Evolutionary conservation across 177 flowering plant genomes (phyloP), one percentile per base, ranked within the genome.

Genomic region (Tripterygium wilfordii): DNA sequence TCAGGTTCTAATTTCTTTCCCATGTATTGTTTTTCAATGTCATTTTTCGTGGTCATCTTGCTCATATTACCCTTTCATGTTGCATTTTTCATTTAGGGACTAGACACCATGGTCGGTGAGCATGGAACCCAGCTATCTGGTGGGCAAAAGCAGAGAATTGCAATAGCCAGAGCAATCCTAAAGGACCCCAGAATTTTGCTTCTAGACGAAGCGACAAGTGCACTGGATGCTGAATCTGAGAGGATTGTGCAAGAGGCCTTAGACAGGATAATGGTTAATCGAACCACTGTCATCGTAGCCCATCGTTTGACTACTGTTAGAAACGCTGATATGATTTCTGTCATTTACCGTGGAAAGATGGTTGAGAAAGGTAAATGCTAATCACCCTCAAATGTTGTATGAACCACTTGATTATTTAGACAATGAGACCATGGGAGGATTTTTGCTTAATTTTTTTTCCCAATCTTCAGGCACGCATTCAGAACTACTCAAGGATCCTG

Each of bases 161-260:
- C 92, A 17, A 81, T 84, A 48, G 92, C 92, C 14, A 81, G 92
- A 59, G 92, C 92, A 12, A 77, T 85, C 35, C 59, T 85, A 17
- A 83, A 76, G 55, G 76, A 83, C 38, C 95, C 95, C 1, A 41
- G 88, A 25, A 80, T 85, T 47, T 49, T 85, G 47, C 90, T 85
- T 61, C 47, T 85, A 26, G 96, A 86, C 46, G 94, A 85, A 64
- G 94, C 94, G 12, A 85, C 94, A 37, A 85, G 88, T 61, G 95
- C 95, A 27, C 83, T 88, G 18, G 96, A 88, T 69, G 78, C 88
- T 44, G 94, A 77, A 58, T 88, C 96, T 18, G 96, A 85, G 61
- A 67, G 82, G 42, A 37, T 79, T 9, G 96, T 88, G 45, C 96
- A 88, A 56, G 95, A 88, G 58, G 96, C 96, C 42, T 37, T 88